A percentile compares a stretch with the other conserved stretches of the same genome.
Evolutionary conservation across 2,329 filamentous ascomycete species (phyloP).

Genomic region (Knufia fluminis): DNA sequence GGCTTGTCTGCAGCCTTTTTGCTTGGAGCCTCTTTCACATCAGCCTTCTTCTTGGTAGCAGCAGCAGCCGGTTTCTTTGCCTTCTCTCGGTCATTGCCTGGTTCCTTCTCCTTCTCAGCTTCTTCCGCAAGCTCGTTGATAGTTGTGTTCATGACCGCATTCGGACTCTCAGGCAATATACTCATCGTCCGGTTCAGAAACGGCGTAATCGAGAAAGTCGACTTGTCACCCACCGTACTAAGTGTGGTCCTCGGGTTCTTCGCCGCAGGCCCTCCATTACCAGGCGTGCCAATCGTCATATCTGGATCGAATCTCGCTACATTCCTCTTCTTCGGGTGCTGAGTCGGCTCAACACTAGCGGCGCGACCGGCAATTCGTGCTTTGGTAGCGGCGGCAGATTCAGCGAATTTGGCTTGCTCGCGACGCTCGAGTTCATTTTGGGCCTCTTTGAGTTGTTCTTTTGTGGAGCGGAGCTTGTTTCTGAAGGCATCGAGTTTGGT

Average conservation of each 20-base stretch:
- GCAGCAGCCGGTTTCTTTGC: background rate
- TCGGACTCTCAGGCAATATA: conserved; percentile 39
- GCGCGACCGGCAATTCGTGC: conserved; percentile 16
- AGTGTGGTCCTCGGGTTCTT: conserved; percentile 50
- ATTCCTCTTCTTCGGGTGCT: conserved; percentile 34
- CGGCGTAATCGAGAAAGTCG: conserved; percentile 84
- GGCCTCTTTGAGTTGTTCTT: conserved; percentile 62
- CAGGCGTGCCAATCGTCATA: conserved; percentile 43
- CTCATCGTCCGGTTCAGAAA: conserved; percentile 71
- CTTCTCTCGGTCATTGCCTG: background rate
- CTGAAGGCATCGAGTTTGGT: conserved; percentile 61
- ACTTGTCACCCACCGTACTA: conserved; percentile 68
- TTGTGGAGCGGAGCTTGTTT: conserved; percentile 58
- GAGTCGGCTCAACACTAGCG: background rate
- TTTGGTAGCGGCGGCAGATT: conserved; percentile 23
- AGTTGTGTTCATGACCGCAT: conserved; percentile 14
- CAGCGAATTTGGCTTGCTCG: conserved; percentile 29
- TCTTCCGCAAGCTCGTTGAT: conserved; percentile 10
- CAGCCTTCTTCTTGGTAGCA: background rate
- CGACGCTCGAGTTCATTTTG: conserved; percentile 41
- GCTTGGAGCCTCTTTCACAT: background rate
- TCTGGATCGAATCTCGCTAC: conserved; percentile 36
- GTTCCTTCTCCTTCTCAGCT: conserved; percentile 1
- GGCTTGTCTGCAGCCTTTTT: background rate
- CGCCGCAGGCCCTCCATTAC: conserved; percentile 33